Conservation (phyloP, 2,329 filamentous ascomycete genomes). For the Tolypocladium ovalisporum region DNA sequence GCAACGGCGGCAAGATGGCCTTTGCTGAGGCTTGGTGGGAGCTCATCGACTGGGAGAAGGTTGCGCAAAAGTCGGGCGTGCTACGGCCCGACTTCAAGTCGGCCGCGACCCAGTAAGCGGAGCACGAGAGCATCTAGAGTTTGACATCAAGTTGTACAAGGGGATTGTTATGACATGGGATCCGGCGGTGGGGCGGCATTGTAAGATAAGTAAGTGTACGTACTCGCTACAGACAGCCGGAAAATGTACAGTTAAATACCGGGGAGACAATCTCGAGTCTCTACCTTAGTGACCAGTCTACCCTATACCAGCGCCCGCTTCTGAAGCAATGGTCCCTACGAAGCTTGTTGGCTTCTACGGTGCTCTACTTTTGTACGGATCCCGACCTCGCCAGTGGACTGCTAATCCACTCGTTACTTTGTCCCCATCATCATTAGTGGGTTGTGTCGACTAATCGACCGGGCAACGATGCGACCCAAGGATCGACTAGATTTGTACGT, state of each 20-base stretch:
- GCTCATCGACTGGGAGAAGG: constrained; percentile 72
- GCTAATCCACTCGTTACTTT: neutral
- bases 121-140: neutral
- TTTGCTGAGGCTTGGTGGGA: constrained; percentile 84
- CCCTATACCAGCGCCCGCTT: neutral
- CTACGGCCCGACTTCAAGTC: constrained; percentile 23
- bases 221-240: neutral
- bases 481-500: neutral
- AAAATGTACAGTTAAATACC: neutral
- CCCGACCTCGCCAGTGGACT: too few relatives aligned
- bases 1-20: constrained; percentile 59
- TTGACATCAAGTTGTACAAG: neutral
- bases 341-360: too few relatives aligned
- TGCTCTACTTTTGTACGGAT: too few relatives aligned
- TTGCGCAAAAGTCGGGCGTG: constrained; percentile 34
- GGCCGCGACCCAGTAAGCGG: constrained; percentile 5
- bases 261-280: neutral
- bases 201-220: neutral
- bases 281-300: neutral
- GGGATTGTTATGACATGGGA: neutral
- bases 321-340: too few relatives aligned
- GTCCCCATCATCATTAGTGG: neutral
- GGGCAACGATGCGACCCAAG: too few relatives aligned
- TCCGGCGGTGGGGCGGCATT: neutral
- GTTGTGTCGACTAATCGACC: neutral